phyloP scores from a whole-genome alignment of 1,284 basidiomycete genomes.

The Mycena citricolor region DNA sequence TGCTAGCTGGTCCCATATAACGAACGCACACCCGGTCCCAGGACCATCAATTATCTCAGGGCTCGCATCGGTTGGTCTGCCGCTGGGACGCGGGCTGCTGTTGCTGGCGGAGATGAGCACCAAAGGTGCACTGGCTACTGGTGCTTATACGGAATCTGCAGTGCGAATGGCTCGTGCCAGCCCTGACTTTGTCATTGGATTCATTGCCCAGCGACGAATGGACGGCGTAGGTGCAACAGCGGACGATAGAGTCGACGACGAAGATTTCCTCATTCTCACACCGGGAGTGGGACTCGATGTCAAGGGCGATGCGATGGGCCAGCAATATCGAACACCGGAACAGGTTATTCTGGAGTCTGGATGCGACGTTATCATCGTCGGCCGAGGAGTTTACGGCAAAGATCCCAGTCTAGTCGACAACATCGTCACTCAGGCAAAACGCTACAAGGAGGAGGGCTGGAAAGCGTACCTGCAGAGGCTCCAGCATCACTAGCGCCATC shows the following conservation, averaged over 20 bases:
- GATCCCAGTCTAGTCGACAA: conserved; percentile 51
- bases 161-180: conserved; percentile 84
- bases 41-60: conserved; percentile 93
- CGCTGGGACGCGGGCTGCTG: conserved; percentile 84
- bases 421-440: conserved; percentile 71
- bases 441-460: conserved; percentile 90
- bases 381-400: conserved; percentile 90
- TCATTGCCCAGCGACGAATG: conserved; percentile 89
- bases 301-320: conserved; percentile 88
- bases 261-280: conserved; percentile 91
- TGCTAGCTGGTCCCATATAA: conserved; percentile 95
- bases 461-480: conserved; percentile 74
- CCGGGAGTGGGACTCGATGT: conserved; percentile 90
- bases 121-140: conserved; percentile 82
- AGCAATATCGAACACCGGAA: conserved; percentile 93
- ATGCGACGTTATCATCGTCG: conserved; percentile 99
- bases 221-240: conserved; percentile 56
- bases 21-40: conserved; percentile 94
- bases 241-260: conserved; percentile 34
- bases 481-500: conserved; percentile 1
- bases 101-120: conserved; percentile 98
- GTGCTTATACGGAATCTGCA: conserved; percentile 82
- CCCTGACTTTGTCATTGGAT: conserved; percentile 90
- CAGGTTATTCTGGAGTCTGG: conserved; percentile 84
- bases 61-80: conserved; percentile 82